Conservation (phyloP, 371 early-diverging fungal genomes). For the Cokeromyces recurvatus region DNA sequence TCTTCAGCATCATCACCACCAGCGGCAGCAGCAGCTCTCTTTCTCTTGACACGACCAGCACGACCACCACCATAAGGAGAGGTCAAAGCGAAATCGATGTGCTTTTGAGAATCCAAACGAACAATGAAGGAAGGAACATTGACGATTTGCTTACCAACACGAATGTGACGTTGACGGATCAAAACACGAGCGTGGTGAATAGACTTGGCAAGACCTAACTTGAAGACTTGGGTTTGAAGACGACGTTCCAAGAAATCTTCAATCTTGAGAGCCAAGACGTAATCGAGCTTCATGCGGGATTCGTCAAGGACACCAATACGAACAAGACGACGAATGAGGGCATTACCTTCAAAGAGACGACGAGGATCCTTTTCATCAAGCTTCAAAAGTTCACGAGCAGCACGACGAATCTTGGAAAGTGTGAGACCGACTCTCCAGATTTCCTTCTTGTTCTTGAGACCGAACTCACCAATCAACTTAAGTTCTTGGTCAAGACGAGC, state of each 20-base stretch:
- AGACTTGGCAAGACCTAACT: constrained; percentile 98
- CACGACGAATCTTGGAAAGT: constrained; percentile 99
- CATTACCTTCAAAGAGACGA: constrained; percentile 99
- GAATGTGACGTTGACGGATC: constrained; percentile 98
- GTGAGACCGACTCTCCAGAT: constrained; percentile 98
- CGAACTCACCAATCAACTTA: constrained; percentile 98
- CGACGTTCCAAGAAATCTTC: constrained; percentile 99
- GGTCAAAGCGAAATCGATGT: constrained; percentile 98
- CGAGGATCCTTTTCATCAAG: constrained; percentile 96
- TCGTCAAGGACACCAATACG: constrained; percentile 98
- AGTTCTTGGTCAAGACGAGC: constrained; percentile 99
- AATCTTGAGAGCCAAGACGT: constrained; percentile 97
- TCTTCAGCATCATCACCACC: constrained; percentile 48
- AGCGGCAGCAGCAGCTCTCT: constrained; percentile 70
- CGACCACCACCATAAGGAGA: constrained; percentile 99
- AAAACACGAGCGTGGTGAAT: constrained; percentile 99
- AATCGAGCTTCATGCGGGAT: constrained; percentile 97
- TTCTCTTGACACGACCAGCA: constrained; percentile 96
- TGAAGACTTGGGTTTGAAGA: constrained; percentile 99
- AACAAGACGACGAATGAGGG: constrained; percentile 97
- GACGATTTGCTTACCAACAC: constrained; percentile 98
- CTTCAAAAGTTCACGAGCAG: constrained; percentile 99
- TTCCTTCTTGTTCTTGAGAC: constrained; percentile 99
- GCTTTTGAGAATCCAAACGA: constrained; percentile 93
- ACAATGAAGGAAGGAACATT: constrained; percentile 96